Evolutionary conservation across 306 rosid genomes (phyloP).

Genomic region (Gastrolobium villosum): DNA sequence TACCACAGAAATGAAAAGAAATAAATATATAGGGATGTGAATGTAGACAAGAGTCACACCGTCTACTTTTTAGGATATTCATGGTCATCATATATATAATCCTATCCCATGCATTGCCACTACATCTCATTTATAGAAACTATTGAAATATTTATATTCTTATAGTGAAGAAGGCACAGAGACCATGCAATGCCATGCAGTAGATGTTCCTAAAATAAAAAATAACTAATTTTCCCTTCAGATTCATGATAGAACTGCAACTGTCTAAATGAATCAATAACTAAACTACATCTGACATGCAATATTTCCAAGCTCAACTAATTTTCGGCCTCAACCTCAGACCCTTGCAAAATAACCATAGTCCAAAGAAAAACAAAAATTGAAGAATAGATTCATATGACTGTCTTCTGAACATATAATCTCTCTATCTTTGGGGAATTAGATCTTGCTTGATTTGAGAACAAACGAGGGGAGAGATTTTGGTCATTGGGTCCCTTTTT

Average conservation of each 20-base stretch:
- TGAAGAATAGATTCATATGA: slow-evolving; percentile 12
- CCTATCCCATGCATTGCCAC: slow-evolving; percentile 33
- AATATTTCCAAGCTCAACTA: slow-evolving; percentile 9
- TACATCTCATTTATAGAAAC: slow-evolving; percentile 32
- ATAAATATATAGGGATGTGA: slow-evolving; percentile 35
- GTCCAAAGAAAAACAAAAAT: slow-evolving; percentile 14
- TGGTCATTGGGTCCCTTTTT: not conserved
- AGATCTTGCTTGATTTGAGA: slow-evolving; percentile 14
- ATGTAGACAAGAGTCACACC: slow-evolving; percentile 19
- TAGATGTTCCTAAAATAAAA: not conserved
- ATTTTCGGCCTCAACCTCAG: slow-evolving; percentile 20
- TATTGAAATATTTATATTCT: not conserved
- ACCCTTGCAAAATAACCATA: not conserved
- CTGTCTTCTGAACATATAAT: slow-evolving; percentile 4
- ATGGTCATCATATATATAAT: slow-evolving; percentile 38
- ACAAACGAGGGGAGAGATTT: slow-evolving; percentile 11
- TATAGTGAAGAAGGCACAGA: not conserved
- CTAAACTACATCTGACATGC: slow-evolving; percentile 30
- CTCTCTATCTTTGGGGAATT: not conserved
- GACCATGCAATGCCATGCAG: slow-evolving; percentile 5
- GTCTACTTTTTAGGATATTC: slow-evolving; percentile 38
- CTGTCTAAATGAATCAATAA: slow-evolving; percentile 21
- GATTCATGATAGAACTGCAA: slow-evolving; percentile 18
- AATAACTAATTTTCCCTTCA: not conserved
- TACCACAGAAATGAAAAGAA: slow-evolving; percentile 36